Evolutionary conservation across 768 basidiomycete genomes (phyloP).

Genomic region (Chalciporus chontae): DNA sequence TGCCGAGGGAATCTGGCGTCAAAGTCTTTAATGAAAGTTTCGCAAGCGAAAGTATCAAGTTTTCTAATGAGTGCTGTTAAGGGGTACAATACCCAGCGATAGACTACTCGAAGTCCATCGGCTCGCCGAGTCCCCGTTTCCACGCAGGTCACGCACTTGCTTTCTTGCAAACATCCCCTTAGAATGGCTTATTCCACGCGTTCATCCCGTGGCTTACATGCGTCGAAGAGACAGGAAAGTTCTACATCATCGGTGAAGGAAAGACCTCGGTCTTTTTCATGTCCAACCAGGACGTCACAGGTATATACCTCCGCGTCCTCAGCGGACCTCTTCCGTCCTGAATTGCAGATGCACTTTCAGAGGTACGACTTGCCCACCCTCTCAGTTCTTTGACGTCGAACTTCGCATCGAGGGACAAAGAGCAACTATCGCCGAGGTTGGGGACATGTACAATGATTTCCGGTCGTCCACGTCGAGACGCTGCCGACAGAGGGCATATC

Average conservation of each 20-base stretch:
- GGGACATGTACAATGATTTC: not conserved
- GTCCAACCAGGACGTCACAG: slow-evolving; percentile 9
- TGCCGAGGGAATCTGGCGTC: too few relatives aligned
- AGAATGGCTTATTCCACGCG: slow-evolving; percentile 14
- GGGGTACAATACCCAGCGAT: too few relatives aligned
- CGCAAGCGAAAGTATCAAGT: too few relatives aligned
- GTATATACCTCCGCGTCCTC: slow-evolving; percentile 1
- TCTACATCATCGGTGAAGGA: slow-evolving; percentile 13
- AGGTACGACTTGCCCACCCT: slow-evolving; percentile 1
- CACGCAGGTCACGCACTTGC: slow-evolving; percentile 4
- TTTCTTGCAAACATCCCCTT: not conserved
- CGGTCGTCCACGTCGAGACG: not conserved
- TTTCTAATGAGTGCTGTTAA: too few relatives aligned
- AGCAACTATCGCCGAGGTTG: not conserved
- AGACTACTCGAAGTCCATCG: slow-evolving; percentile 8
- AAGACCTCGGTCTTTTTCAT: slow-evolving; percentile 8
- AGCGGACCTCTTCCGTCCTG: not conserved
- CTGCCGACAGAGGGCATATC: slow-evolving; percentile 1
- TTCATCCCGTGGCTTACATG: slow-evolving; percentile 12
- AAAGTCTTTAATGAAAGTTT: too few relatives aligned
- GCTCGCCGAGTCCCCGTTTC: slow-evolving; percentile 5
- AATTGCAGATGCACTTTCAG: not conserved
- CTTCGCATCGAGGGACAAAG: slow-evolving; percentile 6
- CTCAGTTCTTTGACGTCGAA: not conserved
- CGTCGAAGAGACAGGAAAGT: slow-evolving; percentile 10